phyloP scores from a whole-genome alignment of 2,329 filamentous ascomycete species.

The Aspergillus quadricinctus region DNA sequence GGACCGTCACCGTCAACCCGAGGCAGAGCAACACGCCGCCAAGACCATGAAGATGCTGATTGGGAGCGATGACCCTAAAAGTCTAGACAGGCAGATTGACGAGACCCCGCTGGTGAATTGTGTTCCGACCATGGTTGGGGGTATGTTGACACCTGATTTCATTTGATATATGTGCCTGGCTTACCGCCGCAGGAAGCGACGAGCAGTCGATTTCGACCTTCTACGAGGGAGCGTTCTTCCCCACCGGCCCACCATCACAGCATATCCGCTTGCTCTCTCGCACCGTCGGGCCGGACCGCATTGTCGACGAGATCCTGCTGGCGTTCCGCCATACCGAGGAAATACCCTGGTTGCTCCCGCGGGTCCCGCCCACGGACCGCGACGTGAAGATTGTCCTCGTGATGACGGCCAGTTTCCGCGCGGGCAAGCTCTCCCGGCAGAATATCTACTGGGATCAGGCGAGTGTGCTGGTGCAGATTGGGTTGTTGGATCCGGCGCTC shows the following conservation, averaged over 20 bases:
- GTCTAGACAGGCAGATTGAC: slow-evolving; percentile 6
- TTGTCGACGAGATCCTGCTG: slow-evolving; percentile 56
- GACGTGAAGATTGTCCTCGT: slow-evolving; percentile 53
- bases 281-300: slow-evolving; percentile 52
- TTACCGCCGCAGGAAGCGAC: slow-evolving; percentile 14
- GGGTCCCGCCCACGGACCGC: slow-evolving; percentile 50
- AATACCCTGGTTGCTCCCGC: slow-evolving; percentile 55
- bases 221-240: slow-evolving; percentile 52
- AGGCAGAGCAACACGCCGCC: slow-evolving; percentile 8
- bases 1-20: background rate
- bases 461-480: slow-evolving; percentile 56
- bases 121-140: slow-evolving; percentile 34
- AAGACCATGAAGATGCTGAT: slow-evolving; percentile 17
- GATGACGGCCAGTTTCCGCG: slow-evolving; percentile 42
- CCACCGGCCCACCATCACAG: slow-evolving; percentile 44
- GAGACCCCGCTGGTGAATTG: slow-evolving; percentile 29
- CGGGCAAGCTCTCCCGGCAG: slow-evolving; percentile 42
- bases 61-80: slow-evolving; percentile 5
- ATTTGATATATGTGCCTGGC: background rate
- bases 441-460: slow-evolving; percentile 62
- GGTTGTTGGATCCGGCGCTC: slow-evolving; percentile 51
- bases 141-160: slow-evolving; percentile 16
- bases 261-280: slow-evolving; percentile 51
- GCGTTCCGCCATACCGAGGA: slow-evolving; percentile 52
- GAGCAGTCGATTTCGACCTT: slow-evolving; percentile 37